Evolutionary conservation across 306 rosid genomes (phyloP), one percentile per base, ranked within the genome.

Genomic region (Lathyrus aphaca): DNA sequence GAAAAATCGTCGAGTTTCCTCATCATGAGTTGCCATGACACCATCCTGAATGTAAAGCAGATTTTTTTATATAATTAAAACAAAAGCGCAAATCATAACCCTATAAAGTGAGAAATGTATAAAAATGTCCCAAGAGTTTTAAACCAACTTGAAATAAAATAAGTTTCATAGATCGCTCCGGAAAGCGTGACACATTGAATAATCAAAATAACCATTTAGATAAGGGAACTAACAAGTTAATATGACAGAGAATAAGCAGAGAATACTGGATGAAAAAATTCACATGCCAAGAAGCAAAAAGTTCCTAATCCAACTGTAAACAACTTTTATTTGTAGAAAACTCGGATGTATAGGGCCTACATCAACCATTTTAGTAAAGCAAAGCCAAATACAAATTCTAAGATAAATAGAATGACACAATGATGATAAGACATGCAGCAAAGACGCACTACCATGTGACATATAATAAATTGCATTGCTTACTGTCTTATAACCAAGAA

Each of bases 1-100:
- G 85, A 94, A 94, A 81, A 94, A 94, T 29, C 92, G 86, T 17
- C 96, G 86, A 77, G 94, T 91, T 77, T 94, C 99, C 80, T 94
- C 99, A 77, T 94, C 99, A 78, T 91, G 96, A 65, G 97, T 91
- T 80, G 85, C 88, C 99, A 94, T 94, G 76, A 94, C 82, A 73
- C 99, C 99, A 86, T 91, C 97, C 99, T 94, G 86, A 70, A 69
- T 30, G 38, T 44, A 73, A 29, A 56, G 29, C n/a, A 73, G 63
- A 46, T 64, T 13, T 11, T 11, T 61, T 60, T 56, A 51, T 39
- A 54, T 29, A 58, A 27, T 57, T 59, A 65, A 78, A 54, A 39
- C 18, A 57, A 70, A 18, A 70, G 53, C 25, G 15, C 2, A 63
- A 72, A 68, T 48, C 25, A 59, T 30, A 23, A 46, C 13, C 62